Percentiles rank a stretch among this genome's conserved stretches.
Conservation (phyloP, 179 eudicot genomes). For the Silene noctiflora region DNA sequence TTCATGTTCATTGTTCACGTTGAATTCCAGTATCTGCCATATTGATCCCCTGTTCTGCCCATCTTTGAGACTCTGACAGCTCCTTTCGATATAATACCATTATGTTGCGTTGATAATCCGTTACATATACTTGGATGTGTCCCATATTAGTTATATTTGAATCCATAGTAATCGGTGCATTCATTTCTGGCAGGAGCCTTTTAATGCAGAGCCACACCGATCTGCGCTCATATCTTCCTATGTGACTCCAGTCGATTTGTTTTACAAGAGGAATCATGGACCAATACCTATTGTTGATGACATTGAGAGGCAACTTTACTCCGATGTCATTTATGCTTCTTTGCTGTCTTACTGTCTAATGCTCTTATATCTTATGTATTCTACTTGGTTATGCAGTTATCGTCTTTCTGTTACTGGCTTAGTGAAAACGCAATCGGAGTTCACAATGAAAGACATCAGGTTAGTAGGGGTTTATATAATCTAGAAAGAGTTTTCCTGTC, state of each 20-base stretch:
- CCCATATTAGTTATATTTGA: neutral
- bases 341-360: neutral
- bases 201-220: slow-evolving; percentile 95
- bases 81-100: neutral
- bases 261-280: slow-evolving; percentile 97
- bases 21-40: neutral
- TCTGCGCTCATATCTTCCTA: slow-evolving; percentile 70
- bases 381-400: slow-evolving; percentile 52
- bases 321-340: neutral
- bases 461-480: slow-evolving; percentile 32
- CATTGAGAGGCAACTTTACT: slow-evolving; percentile 45
- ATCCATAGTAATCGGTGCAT: neutral
- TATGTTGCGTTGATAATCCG: neutral
- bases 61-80: neutral
- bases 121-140: neutral
- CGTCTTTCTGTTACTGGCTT: slow-evolving; percentile 63
- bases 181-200: slow-evolving; percentile 67
- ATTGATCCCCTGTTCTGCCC: neutral
- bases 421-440: slow-evolving; percentile 42
- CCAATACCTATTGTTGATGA: slow-evolving; percentile 89
- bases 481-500: slow-evolving; percentile 1
- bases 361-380: neutral
- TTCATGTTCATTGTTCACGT: neutral
- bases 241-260: slow-evolving; percentile 88
- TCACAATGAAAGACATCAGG: slow-evolving; percentile 78